A percentile compares a stretch with the other conserved stretches of the same genome.
Evolutionary conservation across 106 monocot genomes (phyloP).

Genomic region (Acanthochlamys bracteata): DNA sequence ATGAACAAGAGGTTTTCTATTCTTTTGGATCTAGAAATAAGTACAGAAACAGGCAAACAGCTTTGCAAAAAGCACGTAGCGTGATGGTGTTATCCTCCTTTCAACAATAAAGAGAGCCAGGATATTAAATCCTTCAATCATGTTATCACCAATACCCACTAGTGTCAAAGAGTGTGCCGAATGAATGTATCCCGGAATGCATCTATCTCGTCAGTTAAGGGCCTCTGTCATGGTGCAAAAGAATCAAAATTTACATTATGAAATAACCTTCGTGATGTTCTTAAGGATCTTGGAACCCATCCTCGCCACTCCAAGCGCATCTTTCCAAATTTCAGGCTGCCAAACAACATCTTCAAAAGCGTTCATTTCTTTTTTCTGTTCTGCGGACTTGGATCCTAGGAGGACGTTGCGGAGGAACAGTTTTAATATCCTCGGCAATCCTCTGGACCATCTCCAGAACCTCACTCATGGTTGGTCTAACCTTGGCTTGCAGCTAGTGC

Average conservation of each 20-base stretch:
- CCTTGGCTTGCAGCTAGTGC: slow-evolving; percentile 33
- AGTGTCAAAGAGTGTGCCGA: no score
- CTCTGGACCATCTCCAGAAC: slow-evolving; percentile 53
- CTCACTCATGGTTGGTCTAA: slow-evolving; percentile 81
- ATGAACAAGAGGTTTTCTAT: no score
- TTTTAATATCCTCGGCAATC: slow-evolving; percentile 35
- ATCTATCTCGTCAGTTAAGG: not conserved
- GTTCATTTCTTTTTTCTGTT: slow-evolving; percentile 21
- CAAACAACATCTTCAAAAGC: slow-evolving; percentile 20
- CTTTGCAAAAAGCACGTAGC: no score
- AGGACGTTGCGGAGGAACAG: slow-evolving; percentile 23
- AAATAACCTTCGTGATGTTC: slow-evolving; percentile 8
- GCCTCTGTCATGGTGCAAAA: not conserved
- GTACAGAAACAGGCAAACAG: no score
- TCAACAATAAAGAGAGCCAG: no score
- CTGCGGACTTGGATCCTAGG: not conserved
- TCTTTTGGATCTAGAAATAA: no score
- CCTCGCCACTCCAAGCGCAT: slow-evolving; percentile 17
- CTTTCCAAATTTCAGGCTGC: slow-evolving; percentile 21
- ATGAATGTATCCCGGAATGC: no score
- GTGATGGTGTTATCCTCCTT: no score
- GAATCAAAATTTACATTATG: not conserved
- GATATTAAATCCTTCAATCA: no score
- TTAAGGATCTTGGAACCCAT: slow-evolving; percentile 36
- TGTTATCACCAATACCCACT: no score